Percentiles rank a stretch among this genome's conserved stretches.
These are phyloP conservation scores for Chytriomyces confervae DNA, from an alignment of 192 early-diverging fungal genomes.

Conservation along the genomic window DNA sequence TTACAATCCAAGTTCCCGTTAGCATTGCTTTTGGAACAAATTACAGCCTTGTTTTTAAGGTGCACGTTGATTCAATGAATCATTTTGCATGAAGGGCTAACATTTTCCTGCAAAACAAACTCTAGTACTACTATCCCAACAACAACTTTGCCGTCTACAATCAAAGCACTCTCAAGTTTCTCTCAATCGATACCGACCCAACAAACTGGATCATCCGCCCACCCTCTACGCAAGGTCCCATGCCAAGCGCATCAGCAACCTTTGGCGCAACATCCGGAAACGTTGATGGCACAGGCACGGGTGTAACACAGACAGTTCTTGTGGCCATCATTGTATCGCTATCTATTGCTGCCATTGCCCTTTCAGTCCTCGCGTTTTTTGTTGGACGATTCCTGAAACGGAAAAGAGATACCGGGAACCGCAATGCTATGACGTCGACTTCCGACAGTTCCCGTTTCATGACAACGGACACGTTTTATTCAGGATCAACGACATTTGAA, in stretches of 20 bases:
- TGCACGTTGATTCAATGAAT: not conserved
- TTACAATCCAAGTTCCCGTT: constrained; percentile 14
- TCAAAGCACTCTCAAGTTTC: constrained; percentile 3
- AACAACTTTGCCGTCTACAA: constrained; percentile 9
- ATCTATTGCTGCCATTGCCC: not conserved
- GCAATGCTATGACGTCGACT: not conserved
- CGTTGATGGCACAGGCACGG: not conserved
- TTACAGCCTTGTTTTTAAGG: constrained; percentile 11
- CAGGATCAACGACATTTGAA: not conserved
- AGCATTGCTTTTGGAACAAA: not conserved
- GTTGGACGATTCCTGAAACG: constrained; percentile 9
- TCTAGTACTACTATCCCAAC: constrained; percentile 1
- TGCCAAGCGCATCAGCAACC: not conserved
- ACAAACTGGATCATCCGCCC: constrained; percentile 13
- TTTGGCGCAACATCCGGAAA: not conserved
- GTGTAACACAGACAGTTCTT: not conserved
- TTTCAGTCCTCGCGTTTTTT: not conserved
- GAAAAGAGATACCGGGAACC: not conserved
- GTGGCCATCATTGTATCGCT: constrained; percentile 11
- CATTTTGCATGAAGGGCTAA: too few relatives aligned
- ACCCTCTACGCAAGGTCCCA: not conserved
- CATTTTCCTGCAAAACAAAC: too few relatives aligned
- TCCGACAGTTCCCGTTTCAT: not conserved
- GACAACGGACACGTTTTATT: not conserved
- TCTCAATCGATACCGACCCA: constrained; percentile 4